Conservation (phyloP, 2,329 filamentous ascomycete species). For the Talaromyces atroroseus region DNA sequence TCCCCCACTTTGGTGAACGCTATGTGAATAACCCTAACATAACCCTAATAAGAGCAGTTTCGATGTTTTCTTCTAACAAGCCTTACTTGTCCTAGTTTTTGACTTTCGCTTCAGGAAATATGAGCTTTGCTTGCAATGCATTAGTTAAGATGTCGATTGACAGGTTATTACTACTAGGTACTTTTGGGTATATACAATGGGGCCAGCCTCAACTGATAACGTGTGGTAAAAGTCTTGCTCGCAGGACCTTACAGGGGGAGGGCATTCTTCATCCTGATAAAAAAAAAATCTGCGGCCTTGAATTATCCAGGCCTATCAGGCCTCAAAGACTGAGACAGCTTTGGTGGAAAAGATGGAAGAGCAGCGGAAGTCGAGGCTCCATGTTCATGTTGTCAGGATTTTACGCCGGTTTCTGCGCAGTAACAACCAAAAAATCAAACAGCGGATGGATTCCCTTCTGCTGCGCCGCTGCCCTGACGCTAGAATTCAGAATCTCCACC, state of each 20-base stretch:
- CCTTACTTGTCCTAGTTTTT: too few relatives aligned
- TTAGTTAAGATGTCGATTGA: neutral
- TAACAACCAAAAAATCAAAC: slow-evolving; percentile 7
- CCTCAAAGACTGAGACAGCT: neutral
- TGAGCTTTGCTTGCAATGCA: neutral
- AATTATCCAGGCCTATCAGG: too few relatives aligned
- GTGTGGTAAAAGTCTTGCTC: neutral
- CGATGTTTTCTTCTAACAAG: too few relatives aligned
- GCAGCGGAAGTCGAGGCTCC: neutral
- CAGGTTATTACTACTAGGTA: neutral
- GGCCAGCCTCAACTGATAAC: neutral
- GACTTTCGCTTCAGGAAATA: too few relatives aligned
- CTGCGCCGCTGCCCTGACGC: neutral
- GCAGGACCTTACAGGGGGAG: neutral
- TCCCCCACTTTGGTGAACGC: neutral
- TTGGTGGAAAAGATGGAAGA: neutral
- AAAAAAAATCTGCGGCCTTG: neutral
- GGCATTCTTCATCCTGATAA: neutral
- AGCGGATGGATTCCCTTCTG: slow-evolving; percentile 2
- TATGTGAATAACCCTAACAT: neutral
- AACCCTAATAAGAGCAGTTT: neutral
- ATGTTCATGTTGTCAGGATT: neutral
- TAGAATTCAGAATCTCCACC: slow-evolving; percentile 7
- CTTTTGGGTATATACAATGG: neutral
- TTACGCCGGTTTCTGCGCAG: slow-evolving; percentile 2